Percentiles rank a stretch among this genome's conserved stretches.
These are phyloP conservation scores for Xylaria grammica DNA, from an alignment of 495 filamentous ascomycete species.

Conservation along the genomic window DNA sequence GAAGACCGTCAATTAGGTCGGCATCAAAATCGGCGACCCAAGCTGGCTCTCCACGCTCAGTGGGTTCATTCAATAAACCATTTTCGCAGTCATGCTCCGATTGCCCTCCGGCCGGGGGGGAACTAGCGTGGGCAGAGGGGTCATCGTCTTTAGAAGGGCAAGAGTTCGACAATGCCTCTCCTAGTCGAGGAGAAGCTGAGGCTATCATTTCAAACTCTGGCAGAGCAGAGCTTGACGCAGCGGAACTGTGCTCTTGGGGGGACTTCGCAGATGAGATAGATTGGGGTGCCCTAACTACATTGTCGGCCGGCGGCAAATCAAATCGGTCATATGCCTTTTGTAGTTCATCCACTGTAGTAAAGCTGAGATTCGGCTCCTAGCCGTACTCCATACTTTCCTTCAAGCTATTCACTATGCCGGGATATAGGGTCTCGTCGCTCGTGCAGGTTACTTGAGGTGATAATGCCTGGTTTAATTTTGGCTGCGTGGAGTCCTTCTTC, in stretches of 20 bases:
- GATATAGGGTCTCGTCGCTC: slow-evolving; percentile 36
- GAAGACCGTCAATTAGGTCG: slow-evolving; percentile 52
- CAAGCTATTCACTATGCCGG: slow-evolving; percentile 28
- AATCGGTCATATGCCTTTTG: slow-evolving; percentile 31
- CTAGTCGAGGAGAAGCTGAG: background rate
- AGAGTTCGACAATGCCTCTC: background rate
- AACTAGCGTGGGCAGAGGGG: background rate
- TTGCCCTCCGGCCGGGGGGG: background rate
- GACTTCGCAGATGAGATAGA: background rate
- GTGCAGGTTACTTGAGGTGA: slow-evolving; percentile 40
- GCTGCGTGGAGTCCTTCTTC: background rate
- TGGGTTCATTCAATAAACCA: background rate
- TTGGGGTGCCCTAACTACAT: background rate
- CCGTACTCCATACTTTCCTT: slow-evolving; percentile 40
- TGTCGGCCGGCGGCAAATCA: slow-evolving; percentile 23
- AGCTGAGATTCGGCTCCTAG: slow-evolving; percentile 36
- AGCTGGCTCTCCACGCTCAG: slow-evolving; percentile 39
- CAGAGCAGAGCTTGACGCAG: slow-evolving; percentile 13
- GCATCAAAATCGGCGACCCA: slow-evolving; percentile 57
- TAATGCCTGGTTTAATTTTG: slow-evolving; percentile 29
- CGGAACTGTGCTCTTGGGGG: background rate
- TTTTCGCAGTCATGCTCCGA: background rate
- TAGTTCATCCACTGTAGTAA: slow-evolving; percentile 40
- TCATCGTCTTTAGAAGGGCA: background rate
- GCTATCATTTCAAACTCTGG: background rate